Evolutionary conservation across 768 basidiomycete species (phyloP), one percentile per base, ranked within the genome.

Genomic region (Agaricus sinodeliciosus): DNA sequence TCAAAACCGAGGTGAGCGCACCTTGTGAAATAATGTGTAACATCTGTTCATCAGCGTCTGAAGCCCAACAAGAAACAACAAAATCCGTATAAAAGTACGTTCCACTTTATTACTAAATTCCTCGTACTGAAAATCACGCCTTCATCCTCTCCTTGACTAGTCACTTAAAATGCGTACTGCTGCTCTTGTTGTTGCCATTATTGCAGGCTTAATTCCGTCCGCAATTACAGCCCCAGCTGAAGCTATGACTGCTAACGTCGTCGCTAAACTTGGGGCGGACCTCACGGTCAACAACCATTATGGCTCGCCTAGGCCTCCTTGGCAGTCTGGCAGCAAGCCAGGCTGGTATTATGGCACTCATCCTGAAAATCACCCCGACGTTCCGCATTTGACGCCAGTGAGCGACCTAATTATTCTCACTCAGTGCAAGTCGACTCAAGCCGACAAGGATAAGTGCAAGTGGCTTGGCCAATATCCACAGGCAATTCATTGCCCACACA

Each of bases 261-360:
- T 46, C 9, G 9, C 44, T 4, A 22, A 35, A 18, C 16, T 66
- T 16, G 65, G 64, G 1, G 55, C 57, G 48, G 66, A 72, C 55
- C 58, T 74, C 51, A 66, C 61, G 28, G 39, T 50, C 25, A 43
- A 42, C 39, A 73, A 69, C 57, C 43, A 65, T 55, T 76, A 72
- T 51, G 69, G 69, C 42, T 63, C 74, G 26, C 74, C 74, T 8
- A 55, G 56, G 35, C 62, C 69, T 26, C 73, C 73, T 26, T 73
- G 72, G 73, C 50, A 60, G 9, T 35, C 56, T 36, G 63, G 59
- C 3, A 41, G 62, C 31, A 49, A 67, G 25, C 73, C 74, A 42
- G 74, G 74, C 39, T 76, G 74, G 74, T 75, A 74, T 61, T 72
- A 66, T 31, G 74, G 74, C 1, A 51, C 58, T 37, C 59, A 64